Evolutionary conservation across 2,329 filamentous ascomycete species (phyloP), one percentile per base, ranked within the genome.

Genomic region (Arthroderma uncinatum): DNA sequence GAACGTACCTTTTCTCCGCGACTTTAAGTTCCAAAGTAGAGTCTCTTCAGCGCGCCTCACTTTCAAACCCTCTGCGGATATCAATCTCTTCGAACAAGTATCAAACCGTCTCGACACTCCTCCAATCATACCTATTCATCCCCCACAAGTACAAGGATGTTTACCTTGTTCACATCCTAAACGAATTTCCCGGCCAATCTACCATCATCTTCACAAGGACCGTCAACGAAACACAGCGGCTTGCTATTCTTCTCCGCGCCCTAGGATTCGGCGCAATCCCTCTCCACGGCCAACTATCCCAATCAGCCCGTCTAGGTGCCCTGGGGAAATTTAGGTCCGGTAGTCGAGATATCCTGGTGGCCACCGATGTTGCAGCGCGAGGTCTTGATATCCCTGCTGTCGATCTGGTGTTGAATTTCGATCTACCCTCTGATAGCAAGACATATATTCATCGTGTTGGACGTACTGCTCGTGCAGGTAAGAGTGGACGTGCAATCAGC

Each of bases 11-110:
- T 42, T 97, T 95, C 78, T 93, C 87, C 2, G 92, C 93, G 1
- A 98, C 93, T 10, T 92, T 97, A 80, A 90, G 84, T 64, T 90
- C 85, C 60, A 95, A 96, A 70, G 87, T 98, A 58, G 93, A 97
- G 72, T 89, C 85, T 55, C 76, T 98, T 50, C 93, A 97, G 70
- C 83, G 93, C 55, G 93, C 93, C 19, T 91, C 87, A 60, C 78
- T 98, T 56, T 84, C 83, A 47, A 90, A 95, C 64, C 92, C 92
- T 0, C 78, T 94, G 5, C 82, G 87, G 30, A 86, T 97, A 58
- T 88, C 84, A 68, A 85, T 96, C 66, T 89, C 84, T 59, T 82
- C 81, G 57, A 89, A 81, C 71, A 91, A 89, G 68, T 93, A 95
- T 72, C 89, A 95, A 72, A 95, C 91, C 1, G 93, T 96, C 33